Evolutionary conservation across 2,329 filamentous ascomycete genomes (phyloP), one percentile per base, ranked within the genome.

Genomic region (Cordyceps farinosa): DNA sequence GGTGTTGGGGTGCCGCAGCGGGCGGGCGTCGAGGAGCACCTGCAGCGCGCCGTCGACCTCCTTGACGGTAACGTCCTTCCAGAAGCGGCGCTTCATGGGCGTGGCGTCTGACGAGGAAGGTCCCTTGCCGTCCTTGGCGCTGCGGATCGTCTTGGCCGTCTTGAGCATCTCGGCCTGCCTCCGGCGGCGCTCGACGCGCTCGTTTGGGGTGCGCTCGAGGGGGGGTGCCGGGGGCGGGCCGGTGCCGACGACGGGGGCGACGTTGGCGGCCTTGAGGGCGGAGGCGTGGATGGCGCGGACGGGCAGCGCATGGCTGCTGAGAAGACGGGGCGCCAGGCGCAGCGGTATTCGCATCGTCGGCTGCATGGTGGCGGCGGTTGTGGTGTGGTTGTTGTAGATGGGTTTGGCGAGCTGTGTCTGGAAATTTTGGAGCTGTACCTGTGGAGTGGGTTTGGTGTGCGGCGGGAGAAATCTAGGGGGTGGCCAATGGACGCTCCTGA

Each of bases 1-100:
- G 60, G 87, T 87, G 64, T 85, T 82, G 0, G 89, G 90, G 58
- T 90, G 92, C 66, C 93, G 88, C 65, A 99, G 85, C 4, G 92
- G 87, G 32, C 92, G 84, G 30, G 80, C 76, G 78, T 98, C 95
- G 67, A 98, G 87, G 68, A 89, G 81, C 62, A 98, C 80, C 68
- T 86, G 82, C 63, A 81, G 73, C n/a, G 76, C 70, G 53, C 78
- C 88, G 66, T 87, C 79, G 10, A 83, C 82, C 71, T 90, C 85
- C 67, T 84, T 81, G 44, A 97, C 87, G 65, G 82, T 75, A 1
- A 95, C 91, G 72, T 95, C 85, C 75, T 90, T 91, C 94, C 94
- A 98, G 79, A 97, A 97, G 60, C 93, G 84, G 79, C 87, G 90
- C 71, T 88, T 81, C 63, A 84, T 71, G 42, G 82, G 51, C 51